Evolutionary conservation across 2,329 filamentous ascomycete species (phyloP).

Genomic region (Fusarium piperis): DNA sequence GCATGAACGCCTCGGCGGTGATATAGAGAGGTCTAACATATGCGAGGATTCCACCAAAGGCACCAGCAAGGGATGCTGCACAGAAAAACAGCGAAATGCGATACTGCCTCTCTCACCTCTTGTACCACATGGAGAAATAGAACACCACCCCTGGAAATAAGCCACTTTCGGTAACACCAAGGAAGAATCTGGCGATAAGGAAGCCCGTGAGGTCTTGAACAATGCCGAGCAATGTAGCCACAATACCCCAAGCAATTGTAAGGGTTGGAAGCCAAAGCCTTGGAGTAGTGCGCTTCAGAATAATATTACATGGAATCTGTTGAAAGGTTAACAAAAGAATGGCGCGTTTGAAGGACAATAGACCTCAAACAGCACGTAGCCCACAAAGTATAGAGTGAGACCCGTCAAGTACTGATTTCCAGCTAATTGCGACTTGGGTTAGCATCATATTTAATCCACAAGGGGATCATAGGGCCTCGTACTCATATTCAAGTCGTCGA

Average conservation of each 20-base stretch:
- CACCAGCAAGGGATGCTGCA: conserved; percentile 63
- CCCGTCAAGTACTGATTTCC: conserved; percentile 73
- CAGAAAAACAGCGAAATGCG: conserved; percentile 66
- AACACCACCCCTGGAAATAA: conserved; percentile 62
- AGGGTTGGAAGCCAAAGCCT: conserved; percentile 66
- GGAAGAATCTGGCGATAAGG: conserved; percentile 63
- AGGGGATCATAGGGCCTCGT: conserved; percentile 32
- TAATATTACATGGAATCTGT: conserved; percentile 69
- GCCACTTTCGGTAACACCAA: conserved; percentile 64
- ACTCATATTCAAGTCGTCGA: conserved; percentile 63
- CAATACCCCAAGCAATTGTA: conserved; percentile 65
- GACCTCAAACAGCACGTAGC: conserved; percentile 67
- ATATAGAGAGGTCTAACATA: conserved; percentile 50
- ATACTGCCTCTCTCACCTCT: conserved; percentile 63
- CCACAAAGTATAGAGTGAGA: conserved; percentile 73
- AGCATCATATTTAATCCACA: neutral
- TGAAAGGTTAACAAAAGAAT: neutral
- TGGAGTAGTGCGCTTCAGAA: conserved; percentile 69
- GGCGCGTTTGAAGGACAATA: neutral
- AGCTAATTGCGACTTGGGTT: conserved; percentile 44
- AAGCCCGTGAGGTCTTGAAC: conserved; percentile 62
- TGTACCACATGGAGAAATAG: conserved; percentile 66
- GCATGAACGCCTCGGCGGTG: fast-evolving
- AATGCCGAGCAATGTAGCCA: conserved; percentile 61
- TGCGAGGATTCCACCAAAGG: conserved; percentile 66